phyloP scores from a whole-genome alignment of 1,139 yeast genomes.

The Scheffersomyces insectosa region DNA sequence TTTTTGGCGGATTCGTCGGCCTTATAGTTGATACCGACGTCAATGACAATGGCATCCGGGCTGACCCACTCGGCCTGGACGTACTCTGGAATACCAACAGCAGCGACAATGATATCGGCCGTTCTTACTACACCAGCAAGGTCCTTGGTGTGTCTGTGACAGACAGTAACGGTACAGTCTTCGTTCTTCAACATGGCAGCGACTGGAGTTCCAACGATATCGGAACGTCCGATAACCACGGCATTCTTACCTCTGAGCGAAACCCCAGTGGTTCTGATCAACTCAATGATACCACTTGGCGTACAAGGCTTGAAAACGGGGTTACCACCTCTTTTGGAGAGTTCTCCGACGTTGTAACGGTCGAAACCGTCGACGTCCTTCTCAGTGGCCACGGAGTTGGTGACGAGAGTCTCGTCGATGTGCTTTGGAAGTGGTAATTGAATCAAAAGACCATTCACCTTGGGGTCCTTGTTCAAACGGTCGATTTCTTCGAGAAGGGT shows the following conservation, averaged over 20 bases:
- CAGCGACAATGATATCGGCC: constrained; percentile 77
- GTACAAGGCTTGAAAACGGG: constrained; percentile 78
- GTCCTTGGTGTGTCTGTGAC: constrained; percentile 61
- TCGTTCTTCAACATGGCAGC: constrained; percentile 69
- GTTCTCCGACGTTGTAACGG: constrained; percentile 73
- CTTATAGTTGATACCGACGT: constrained; percentile 78
- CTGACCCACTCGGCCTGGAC: constrained; percentile 75
- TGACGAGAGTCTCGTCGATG: constrained; percentile 64
- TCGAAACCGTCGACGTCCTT: constrained; percentile 85
- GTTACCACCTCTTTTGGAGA: constrained; percentile 69
- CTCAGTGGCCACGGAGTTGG: constrained; percentile 64
- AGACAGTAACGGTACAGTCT: constrained; percentile 75
- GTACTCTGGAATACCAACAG: constrained; percentile 71
- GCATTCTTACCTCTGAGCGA: constrained; percentile 66
- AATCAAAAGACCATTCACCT: constrained; percentile 68
- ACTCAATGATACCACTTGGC: constrained; percentile 72
- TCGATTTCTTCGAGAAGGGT: constrained; percentile 58
- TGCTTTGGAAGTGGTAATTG: constrained; percentile 76
- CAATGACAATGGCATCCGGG: constrained; percentile 67
- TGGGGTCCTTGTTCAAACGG: constrained; percentile 58
- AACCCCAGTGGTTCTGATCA: constrained; percentile 63
- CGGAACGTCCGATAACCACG: constrained; percentile 79
- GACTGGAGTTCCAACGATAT: constrained; percentile 81
- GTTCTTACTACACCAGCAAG: constrained; percentile 51
- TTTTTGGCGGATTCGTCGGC: constrained; percentile 61